Evolutionary conservation across 768 basidiomycete genomes (phyloP).

Genomic region (Suillus clintonianus): DNA sequence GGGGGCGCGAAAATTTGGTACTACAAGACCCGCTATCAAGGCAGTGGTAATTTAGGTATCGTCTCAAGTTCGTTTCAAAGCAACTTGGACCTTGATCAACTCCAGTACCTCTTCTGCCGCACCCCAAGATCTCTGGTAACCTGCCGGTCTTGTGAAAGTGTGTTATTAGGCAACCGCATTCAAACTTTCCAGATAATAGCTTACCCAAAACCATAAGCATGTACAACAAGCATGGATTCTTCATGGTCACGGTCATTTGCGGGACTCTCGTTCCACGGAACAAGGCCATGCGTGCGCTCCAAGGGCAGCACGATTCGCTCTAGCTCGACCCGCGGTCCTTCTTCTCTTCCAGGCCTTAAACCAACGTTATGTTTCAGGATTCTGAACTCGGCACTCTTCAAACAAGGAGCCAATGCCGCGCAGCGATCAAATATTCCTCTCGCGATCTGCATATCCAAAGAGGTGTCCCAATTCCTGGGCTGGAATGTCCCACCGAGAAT

Average conservation of each 20-base stretch:
- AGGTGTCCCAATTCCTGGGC: conserved; percentile 50
- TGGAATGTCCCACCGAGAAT: conserved; percentile 63
- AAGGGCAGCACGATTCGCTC: conserved; percentile 43
- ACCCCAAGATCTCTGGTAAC: conserved; percentile 47
- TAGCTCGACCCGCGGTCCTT: conserved; percentile 57
- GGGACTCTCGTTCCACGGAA: conserved; percentile 16
- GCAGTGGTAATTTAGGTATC: neutral
- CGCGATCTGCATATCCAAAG: conserved; percentile 43
- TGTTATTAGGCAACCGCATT: conserved; percentile 2
- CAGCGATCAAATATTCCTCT: conserved; percentile 49
- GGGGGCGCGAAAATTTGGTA: neutral
- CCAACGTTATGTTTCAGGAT: conserved; percentile 59
- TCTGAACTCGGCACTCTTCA: conserved; percentile 37
- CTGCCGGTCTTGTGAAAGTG: conserved; percentile 27
- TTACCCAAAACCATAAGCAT: conserved; percentile 65
- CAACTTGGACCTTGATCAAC: conserved; percentile 18
- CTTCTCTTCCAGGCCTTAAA: conserved; percentile 54
- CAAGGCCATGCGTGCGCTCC: conserved; percentile 18
- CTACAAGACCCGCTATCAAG: neutral
- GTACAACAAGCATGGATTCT: conserved; percentile 41
- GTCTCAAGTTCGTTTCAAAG: neutral
- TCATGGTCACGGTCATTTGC: conserved; percentile 19
- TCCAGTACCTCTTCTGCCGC: conserved; percentile 40
- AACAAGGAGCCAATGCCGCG: conserved; percentile 38
- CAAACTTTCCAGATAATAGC: conserved; percentile 17